Percentiles rank a stretch among this genome's conserved stretches.
These are phyloP conservation scores for Actinomucor elegans DNA, from an alignment of 371 early-diverging fungal genomes.

Conservation along the genomic window DNA sequence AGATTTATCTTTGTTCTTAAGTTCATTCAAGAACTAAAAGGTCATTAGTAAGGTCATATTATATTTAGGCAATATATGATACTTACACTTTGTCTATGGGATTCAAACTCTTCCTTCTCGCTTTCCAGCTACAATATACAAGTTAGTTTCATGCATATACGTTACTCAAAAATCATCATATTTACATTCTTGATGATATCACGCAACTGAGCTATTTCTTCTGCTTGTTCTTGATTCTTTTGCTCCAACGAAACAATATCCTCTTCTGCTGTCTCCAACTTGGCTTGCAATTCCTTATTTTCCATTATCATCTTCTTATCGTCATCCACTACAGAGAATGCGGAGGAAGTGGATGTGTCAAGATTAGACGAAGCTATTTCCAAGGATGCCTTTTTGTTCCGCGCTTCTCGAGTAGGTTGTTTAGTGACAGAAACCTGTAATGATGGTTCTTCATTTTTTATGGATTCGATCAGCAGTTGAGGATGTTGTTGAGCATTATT, in stretches of 20 bases:
- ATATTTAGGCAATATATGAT: not conserved
- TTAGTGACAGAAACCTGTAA: too few species aligned
- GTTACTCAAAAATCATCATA: not conserved
- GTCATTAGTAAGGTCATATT: not conserved
- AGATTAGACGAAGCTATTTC: too few species aligned
- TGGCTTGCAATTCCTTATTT: not conserved
- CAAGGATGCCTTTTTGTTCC: not conserved
- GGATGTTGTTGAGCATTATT: not conserved
- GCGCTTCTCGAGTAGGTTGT: too few species aligned
- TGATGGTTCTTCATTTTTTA: too few species aligned
- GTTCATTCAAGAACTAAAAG: conserved; percentile 42
- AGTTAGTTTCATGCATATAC: not conserved
- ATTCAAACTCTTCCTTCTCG: conserved; percentile 40
- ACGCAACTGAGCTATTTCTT: conserved; percentile 1
- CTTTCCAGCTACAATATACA: conserved; percentile 1
- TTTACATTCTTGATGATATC: conserved; percentile 9
- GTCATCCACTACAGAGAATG: conserved; percentile 1
- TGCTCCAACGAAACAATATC: conserved; percentile 3
- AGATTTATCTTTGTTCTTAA: conserved; percentile 45
- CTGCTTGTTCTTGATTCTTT: conserved; percentile 1
- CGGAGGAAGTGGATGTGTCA: conserved; percentile 3
- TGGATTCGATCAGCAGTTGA: not conserved
- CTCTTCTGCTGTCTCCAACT: conserved; percentile 1
- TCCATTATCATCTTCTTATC: conserved; percentile 1
- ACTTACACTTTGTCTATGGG: conserved; percentile 37